Conservation (phyloP, 148 eudicot genomes). For the Agrostemma githago region DNA sequence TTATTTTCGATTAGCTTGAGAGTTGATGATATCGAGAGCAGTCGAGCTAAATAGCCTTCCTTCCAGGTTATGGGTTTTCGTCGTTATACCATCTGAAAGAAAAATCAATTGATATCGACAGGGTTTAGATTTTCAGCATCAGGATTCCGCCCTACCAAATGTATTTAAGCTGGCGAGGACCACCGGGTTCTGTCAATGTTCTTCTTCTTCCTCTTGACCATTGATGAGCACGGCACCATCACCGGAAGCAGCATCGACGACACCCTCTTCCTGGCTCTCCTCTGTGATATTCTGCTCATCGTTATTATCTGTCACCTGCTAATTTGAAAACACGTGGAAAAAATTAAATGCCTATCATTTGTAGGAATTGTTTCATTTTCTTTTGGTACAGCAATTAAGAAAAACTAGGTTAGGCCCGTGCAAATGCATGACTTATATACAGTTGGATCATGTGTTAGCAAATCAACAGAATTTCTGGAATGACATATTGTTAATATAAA, state of each 20-base stretch:
- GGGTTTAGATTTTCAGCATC: conserved; percentile 73
- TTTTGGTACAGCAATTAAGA: background rate
- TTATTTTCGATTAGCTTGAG: background rate
- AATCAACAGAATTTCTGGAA: too few relatives aligned
- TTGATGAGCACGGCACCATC: conserved; percentile 89
- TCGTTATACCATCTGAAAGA: conserved; percentile 35
- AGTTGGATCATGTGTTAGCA: too few relatives aligned
- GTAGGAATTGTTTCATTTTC: background rate
- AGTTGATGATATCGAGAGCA: background rate
- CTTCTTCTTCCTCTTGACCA: conserved; percentile 88
- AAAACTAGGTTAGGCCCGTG: too few relatives aligned
- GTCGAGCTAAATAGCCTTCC: conserved; percentile 11
- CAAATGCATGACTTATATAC: too few relatives aligned
- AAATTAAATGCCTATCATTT: background rate
- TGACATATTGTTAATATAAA: too few relatives aligned
- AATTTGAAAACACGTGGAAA: conserved; percentile 3
- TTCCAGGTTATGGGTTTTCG: conserved; percentile 10
- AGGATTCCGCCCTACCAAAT: conserved; percentile 62
- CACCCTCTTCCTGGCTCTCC: conserved; percentile 74
- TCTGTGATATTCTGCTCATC: conserved; percentile 55
- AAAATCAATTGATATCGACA: conserved; percentile 79
- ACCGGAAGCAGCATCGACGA: conserved; percentile 81
- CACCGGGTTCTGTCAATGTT: conserved; percentile 77
- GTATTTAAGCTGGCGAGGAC: conserved; percentile 57
- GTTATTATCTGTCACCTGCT: conserved; percentile 24